phyloP scores from a whole-genome alignment of 257 asterid species.

The Salvia splendens region DNA sequence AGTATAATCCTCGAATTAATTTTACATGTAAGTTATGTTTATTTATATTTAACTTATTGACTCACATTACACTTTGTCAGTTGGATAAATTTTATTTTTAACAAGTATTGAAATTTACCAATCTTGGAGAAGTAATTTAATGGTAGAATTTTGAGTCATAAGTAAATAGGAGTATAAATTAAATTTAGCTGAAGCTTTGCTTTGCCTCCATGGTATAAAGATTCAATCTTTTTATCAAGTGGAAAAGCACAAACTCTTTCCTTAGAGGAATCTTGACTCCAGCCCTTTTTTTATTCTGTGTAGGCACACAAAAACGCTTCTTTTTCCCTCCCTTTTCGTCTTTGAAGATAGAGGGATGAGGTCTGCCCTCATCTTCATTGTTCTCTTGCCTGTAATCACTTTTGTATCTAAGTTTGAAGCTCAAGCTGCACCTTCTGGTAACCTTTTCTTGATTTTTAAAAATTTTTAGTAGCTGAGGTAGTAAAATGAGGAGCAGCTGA shows the following conservation, averaged over 20 bases:
- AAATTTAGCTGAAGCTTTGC: too few species aligned
- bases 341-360: constrained; percentile 34
- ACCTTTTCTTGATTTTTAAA: not conserved
- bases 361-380: constrained; percentile 46
- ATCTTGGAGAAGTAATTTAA: too few species aligned
- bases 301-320: constrained; percentile 10
- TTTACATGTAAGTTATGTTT: too few species aligned
- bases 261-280: constrained; percentile 9
- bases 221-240: constrained; percentile 8
- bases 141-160: too few species aligned
- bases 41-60: too few species aligned
- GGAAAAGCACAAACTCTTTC: not conserved
- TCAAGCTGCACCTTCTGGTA: constrained; percentile 94
- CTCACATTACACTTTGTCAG: too few species aligned
- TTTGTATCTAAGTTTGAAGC: constrained; percentile 54
- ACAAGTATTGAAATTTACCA: too few species aligned
- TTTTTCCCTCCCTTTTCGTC: constrained; percentile 9
- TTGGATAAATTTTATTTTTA: too few species aligned
- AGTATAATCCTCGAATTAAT: too few species aligned
- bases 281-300: constrained; percentile 40
- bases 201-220: not conserved
- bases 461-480: not conserved
- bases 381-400: constrained; percentile 46
- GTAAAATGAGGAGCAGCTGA: not conserved
- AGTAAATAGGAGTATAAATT: too few species aligned